Conservation (phyloP, 2,329 filamentous ascomycete genomes). For the Amphichorda felina region DNA sequence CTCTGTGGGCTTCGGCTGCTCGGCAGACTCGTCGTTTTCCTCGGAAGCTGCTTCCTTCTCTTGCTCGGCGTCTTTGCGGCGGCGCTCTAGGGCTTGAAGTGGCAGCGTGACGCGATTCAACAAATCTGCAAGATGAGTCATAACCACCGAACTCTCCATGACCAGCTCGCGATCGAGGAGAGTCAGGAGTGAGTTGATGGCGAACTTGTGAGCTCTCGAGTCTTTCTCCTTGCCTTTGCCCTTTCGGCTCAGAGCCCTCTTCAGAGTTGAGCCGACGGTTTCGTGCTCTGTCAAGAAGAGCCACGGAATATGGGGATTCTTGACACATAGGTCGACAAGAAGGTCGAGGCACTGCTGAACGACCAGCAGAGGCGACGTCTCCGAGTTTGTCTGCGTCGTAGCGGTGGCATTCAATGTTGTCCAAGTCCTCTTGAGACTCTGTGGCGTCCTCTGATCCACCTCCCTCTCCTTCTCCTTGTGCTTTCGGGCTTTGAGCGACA, state of each 20-base stretch:
- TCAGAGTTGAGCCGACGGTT: conserved; percentile 57
- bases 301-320: conserved; percentile 76
- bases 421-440: conserved; percentile 62
- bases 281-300: conserved; percentile 96
- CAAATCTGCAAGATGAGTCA: conserved; percentile 83
- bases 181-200: conserved; percentile 80
- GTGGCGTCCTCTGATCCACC: conserved; percentile 60
- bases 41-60: conserved; percentile 13
- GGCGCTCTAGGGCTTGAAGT: conserved; percentile 68
- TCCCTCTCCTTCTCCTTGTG: conserved; percentile 54
- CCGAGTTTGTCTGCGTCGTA: conserved; percentile 52
- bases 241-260: conserved; percentile 67
- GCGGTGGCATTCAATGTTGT: conserved; percentile 40
- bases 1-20: conserved; percentile 7
- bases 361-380: conserved; percentile 87
- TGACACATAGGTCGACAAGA: conserved; percentile 70
- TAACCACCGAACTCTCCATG: conserved; percentile 92
- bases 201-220: conserved; percentile 71
- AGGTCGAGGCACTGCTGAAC: conserved; percentile 90
- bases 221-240: conserved; percentile 89
- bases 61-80: conserved; percentile 56
- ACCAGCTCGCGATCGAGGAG: conserved; percentile 89
- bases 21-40: not conserved
- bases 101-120: conserved; percentile 83
- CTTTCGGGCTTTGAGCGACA: conserved; percentile 84